Percentiles rank a stretch among this genome's conserved stretches.
Evolutionary conservation across 768 basidiomycete species (phyloP).

Genomic region (Omphalotus guepiniiformis): DNA sequence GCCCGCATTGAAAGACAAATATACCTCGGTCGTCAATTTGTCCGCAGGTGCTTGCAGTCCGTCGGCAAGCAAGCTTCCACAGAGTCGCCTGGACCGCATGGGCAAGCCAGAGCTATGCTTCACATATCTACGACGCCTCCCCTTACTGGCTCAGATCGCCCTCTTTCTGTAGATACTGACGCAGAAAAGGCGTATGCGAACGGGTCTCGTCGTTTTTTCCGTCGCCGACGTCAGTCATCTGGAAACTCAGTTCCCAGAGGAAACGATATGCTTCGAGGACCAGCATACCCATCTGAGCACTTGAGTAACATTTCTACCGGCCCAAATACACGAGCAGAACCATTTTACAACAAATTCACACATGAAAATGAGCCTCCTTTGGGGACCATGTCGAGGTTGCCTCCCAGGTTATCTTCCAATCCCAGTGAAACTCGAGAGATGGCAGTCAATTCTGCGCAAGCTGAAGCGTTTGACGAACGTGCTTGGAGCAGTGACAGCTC

Average conservation of each 20-base stretch:
- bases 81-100: slow-evolving; percentile 15
- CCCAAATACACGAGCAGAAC: slow-evolving; percentile 2
- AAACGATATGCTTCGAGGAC: slow-evolving; percentile 26
- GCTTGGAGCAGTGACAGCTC: slow-evolving; percentile 62
- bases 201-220: slow-evolving; percentile 52
- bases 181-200: slow-evolving; percentile 66
- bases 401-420: slow-evolving; percentile 41
- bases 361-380: slow-evolving; percentile 16
- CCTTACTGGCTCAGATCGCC: slow-evolving; percentile 42
- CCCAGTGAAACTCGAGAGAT: slow-evolving; percentile 27
- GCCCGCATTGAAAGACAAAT: slow-evolving; percentile 81
- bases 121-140: slow-evolving; percentile 25
- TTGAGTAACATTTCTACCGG: not conserved
- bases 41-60: slow-evolving; percentile 51
- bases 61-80: slow-evolving; percentile 20
- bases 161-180: slow-evolving; percentile 76
- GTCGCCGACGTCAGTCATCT: slow-evolving; percentile 36
- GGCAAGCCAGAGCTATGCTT: slow-evolving; percentile 13
- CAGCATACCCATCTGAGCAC: slow-evolving; percentile 8
- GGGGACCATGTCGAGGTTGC: slow-evolving; percentile 38
- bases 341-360: not conserved
- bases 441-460: slow-evolving; percentile 21
- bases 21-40: slow-evolving; percentile 66
- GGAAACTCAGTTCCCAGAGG: slow-evolving; percentile 29
- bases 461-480: slow-evolving; percentile 27